Evolutionary conservation across 495 filamentous ascomycete genomes (phyloP), one percentile per base, ranked within the genome.

Genomic region (Penicillium salamii): DNA sequence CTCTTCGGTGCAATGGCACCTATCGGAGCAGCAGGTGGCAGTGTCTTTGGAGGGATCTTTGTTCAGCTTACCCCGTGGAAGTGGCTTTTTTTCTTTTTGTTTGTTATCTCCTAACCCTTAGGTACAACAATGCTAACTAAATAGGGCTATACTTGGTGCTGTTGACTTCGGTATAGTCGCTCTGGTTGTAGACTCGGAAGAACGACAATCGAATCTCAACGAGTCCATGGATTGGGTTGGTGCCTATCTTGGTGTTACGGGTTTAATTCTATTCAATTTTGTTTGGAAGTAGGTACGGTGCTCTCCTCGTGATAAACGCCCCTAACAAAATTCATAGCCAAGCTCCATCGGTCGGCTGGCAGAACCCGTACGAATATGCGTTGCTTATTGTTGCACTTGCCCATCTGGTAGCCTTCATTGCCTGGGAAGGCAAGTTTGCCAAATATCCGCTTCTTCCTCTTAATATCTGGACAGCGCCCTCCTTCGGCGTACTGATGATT

Each of bases 1-100:
- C 41, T 80, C 8, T 85, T 85, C 52, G 84, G 80, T 76, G 77
- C 9, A 68, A 5, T 78, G 72, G 67, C 84, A 80, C 81, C 77
- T 74, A 3, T 85, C 82, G 83, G 66, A 71, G 0, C 84, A 75
- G 52, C 85, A 72, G 73, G 64, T 70, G 4, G 69, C 76, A 40
- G 71, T 63, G 9, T 70, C 77, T 45, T 59, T 72, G 13, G 72
- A 71, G 39, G 49, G 7, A 12, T 54, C 14, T 46, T 54, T 14
- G 50, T 45, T 12, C 57, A 80, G 32, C 49, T 66, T 14, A 66
- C 72, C 24, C 9, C 24, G 7, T 81, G 77, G n/a, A n/a, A n/a
- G n/a, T n/a, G n/a, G n/a, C n/a, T n/a, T n/a, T n/a, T n/a, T n/a
- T n/a, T n/a, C n/a, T n/a, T n/a, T n/a, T n/a, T n/a, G n/a, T n/a